A percentile compares a stretch with the other conserved stretches of the same genome.
Evolutionary conservation across 164 flowering plant species (phyloP).

Genomic region (Berberis thunbergii): DNA sequence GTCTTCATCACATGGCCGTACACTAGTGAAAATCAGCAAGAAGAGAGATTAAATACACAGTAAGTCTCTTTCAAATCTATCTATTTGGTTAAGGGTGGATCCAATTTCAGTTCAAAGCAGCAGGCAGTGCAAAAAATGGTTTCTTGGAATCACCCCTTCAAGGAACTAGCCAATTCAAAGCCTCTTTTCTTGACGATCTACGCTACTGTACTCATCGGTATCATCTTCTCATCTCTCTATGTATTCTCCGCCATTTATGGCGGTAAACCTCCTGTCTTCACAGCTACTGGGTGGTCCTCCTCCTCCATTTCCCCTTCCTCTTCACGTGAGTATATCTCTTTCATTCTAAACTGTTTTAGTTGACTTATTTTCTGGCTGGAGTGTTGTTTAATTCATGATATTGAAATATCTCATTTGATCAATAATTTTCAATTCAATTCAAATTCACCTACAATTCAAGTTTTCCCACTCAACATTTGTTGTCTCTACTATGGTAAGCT

Average conservation of each 20-base stretch:
- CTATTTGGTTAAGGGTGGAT: too few species aligned
- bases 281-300: slow-evolving; percentile 19
- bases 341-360: neutral
- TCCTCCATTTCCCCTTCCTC: slow-evolving; percentile 5
- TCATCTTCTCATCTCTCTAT: slow-evolving; percentile 62
- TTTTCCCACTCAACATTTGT: too few species aligned
- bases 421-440: too few species aligned
- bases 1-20: too few species aligned
- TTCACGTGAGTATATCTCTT: neutral
- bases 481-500: too few species aligned
- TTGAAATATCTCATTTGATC: too few species aligned
- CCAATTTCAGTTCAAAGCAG: neutral
- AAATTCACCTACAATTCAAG: too few species aligned
- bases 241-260: slow-evolving; percentile 68
- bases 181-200: slow-evolving; percentile 80
- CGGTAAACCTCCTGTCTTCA: slow-evolving; percentile 11
- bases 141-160: slow-evolving; percentile 9
- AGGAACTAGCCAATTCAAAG: slow-evolving; percentile 42
- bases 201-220: slow-evolving; percentile 57
- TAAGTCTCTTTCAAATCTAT: too few species aligned
- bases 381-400: too few species aligned
- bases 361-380: neutral
- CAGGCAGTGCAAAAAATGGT: neutral
- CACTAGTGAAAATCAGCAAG: too few species aligned
- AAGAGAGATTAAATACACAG: too few species aligned